phyloP scores from a whole-genome alignment of 768 basidiomycete genomes.

The Mycena belliarum region DNA sequence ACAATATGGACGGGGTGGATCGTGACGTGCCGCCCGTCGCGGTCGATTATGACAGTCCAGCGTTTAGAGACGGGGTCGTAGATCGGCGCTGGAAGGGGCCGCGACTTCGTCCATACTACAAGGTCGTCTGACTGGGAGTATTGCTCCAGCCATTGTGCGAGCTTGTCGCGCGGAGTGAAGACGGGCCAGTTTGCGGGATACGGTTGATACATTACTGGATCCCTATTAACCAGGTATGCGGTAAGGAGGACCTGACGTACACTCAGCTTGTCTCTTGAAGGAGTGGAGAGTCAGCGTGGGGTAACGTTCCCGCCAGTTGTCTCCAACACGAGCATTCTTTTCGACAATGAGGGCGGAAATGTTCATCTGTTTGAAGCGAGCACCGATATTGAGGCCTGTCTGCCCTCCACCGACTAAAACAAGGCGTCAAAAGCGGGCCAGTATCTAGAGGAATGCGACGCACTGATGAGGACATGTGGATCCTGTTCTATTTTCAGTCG shows the following conservation, averaged over 20 bases:
- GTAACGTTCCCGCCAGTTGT: constrained; percentile 36
- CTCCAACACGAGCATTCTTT: constrained; percentile 34
- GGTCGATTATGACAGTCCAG: constrained; percentile 36
- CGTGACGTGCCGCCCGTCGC: constrained; percentile 28
- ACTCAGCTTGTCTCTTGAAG: constrained; percentile 35
- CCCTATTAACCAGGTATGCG: not conserved
- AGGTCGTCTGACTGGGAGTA: constrained; percentile 42
- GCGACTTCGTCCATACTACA: constrained; percentile 40
- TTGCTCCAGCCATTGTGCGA: constrained; percentile 45
- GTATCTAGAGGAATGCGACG: not conserved
- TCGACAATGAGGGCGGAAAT: constrained; percentile 41
- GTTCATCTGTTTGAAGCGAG: constrained; percentile 42
- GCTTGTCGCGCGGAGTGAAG: constrained; percentile 42
- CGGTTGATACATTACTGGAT: constrained; percentile 38
- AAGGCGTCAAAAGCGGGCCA: not conserved
- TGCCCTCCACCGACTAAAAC: constrained; percentile 42
- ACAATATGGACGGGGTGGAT: constrained; percentile 41
- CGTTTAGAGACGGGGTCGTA: constrained; percentile 30
- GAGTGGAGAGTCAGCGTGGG: not conserved
- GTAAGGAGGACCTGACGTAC: constrained; percentile 13
- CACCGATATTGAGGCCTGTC: constrained; percentile 42
- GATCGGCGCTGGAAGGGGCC: constrained; percentile 29
- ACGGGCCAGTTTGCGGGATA: constrained; percentile 42
- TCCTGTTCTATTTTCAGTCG: constrained; percentile 20
- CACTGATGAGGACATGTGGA: constrained; percentile 24